Percentiles rank a stretch among this genome's conserved stretches.
Conservation (phyloP, 2,329 filamentous ascomycete species). For the Epichloe baconii region DNA sequence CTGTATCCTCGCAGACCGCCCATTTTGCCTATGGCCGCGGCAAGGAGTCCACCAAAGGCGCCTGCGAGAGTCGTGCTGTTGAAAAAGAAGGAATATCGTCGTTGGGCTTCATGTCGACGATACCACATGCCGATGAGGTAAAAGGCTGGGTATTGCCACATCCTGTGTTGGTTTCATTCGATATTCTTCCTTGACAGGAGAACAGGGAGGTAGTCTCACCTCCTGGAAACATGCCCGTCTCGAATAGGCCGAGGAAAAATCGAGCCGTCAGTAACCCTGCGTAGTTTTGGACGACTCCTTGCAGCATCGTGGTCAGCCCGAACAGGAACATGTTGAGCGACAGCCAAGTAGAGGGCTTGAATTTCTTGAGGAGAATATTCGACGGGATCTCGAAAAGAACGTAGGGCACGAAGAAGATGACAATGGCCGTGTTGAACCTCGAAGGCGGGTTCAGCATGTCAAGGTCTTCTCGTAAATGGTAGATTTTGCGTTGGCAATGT, state of each 20-base stretch:
- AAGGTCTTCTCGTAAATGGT: conserved; percentile 51
- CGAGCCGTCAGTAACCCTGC: conserved; percentile 62
- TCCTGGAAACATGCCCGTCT: conserved; percentile 57
- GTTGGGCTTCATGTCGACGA: conserved; percentile 72
- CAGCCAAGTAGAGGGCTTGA: conserved; percentile 55
- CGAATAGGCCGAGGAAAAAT: conserved; percentile 73
- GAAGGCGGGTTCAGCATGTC: conserved; percentile 32
- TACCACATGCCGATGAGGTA: conserved; percentile 87
- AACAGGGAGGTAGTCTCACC: conserved; percentile 13
- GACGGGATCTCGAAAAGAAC: conserved; percentile 59
- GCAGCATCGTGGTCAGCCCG: conserved; percentile 59
- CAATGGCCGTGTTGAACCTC: conserved; percentile 63
- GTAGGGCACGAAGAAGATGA: conserved; percentile 75
- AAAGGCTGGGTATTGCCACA: conserved; percentile 25
- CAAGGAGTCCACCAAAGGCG: conserved; percentile 76
- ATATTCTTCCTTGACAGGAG: neutral
- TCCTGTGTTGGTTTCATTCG: neutral
- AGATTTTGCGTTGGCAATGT: conserved; percentile 67
- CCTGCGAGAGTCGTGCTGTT: conserved; percentile 65
- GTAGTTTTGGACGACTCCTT: conserved; percentile 70
- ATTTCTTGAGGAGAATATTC: conserved; percentile 51
- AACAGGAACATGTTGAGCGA: conserved; percentile 76
- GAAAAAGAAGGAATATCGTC: conserved; percentile 91
- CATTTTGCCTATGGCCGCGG: conserved; percentile 77
- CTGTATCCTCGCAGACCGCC: conserved; percentile 38